These are phyloP conservation scores for Solanum pinnatisectum DNA, from an alignment of 257 asterid genomes.

Conservation along the genomic window DNA sequence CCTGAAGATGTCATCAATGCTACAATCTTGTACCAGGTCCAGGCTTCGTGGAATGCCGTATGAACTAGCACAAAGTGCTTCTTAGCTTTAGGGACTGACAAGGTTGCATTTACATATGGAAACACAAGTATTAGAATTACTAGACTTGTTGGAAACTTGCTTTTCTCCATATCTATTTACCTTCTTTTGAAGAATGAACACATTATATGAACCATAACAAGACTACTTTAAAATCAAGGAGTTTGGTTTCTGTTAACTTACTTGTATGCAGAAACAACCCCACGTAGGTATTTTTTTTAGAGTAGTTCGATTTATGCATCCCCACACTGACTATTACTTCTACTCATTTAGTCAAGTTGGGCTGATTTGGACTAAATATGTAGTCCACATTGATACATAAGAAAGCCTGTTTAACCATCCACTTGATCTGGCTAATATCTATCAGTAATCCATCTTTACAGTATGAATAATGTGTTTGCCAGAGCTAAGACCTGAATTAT, in stretches of 20 bases:
- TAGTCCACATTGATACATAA: not conserved
- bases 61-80: slow-evolving; percentile 30
- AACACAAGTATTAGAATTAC: not conserved
- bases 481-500: too few relatives aligned
- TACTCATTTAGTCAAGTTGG: not conserved
- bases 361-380: not conserved
- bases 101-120: not conserved
- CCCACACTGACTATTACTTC: not conserved
- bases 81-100: not conserved
- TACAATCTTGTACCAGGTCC: slow-evolving; percentile 28
- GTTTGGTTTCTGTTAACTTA: not conserved
- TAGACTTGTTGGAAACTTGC: not conserved
- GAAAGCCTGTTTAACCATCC: not conserved
- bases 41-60: slow-evolving; percentile 26
- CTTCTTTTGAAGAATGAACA: not conserved
- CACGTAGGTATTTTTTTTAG: not conserved
- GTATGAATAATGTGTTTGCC: not conserved
- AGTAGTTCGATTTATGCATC: not conserved
- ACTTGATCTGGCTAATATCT: slow-evolving; percentile 27
- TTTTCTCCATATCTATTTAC: not conserved
- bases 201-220: not conserved
- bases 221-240: too few relatives aligned
- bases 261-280: not conserved
- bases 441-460: not conserved
- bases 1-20: slow-evolving; percentile 11